Percentiles rank a stretch among this genome's conserved stretches.
phyloP scores from a whole-genome alignment of 164 flowering plant genomes.

The Cinnamomum chago region DNA sequence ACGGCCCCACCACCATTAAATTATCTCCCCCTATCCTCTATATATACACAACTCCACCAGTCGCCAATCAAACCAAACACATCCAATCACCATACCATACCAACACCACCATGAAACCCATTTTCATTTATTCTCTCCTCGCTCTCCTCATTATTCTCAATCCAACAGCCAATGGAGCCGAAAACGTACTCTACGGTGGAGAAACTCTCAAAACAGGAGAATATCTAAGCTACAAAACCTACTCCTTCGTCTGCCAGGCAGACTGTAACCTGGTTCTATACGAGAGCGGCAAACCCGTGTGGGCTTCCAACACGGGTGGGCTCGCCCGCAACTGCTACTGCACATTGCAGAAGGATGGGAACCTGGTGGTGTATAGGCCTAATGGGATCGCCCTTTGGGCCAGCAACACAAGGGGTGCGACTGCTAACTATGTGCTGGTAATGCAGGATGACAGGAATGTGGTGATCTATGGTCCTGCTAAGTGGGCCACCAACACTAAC shows the following conservation, averaged over 20 bases:
- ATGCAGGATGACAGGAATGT: too few species aligned
- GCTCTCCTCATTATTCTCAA: neutral
- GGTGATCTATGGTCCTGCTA: too few species aligned
- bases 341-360: neutral
- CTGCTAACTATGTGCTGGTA: too few species aligned
- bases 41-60: too few species aligned
- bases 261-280: constrained; percentile 7
- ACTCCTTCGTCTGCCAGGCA: neutral
- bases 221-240: neutral
- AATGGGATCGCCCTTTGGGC: too few species aligned
- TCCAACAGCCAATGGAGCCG: neutral
- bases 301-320: constrained; percentile 4
- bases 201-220: neutral
- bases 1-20: too few species aligned
- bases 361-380: neutral
- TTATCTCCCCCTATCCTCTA: too few species aligned
- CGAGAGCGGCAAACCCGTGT: neutral
- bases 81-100: too few species aligned
- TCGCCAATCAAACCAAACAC: too few species aligned
- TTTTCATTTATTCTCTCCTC: neutral
- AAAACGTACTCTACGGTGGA: neutral
- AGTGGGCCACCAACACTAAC: too few species aligned
- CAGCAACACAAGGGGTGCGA: too few species aligned
- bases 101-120: neutral
- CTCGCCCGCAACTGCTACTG: neutral